Conservation (phyloP, 1,284 basidiomycete species). For the Papiliotrema terrestris region DNA sequence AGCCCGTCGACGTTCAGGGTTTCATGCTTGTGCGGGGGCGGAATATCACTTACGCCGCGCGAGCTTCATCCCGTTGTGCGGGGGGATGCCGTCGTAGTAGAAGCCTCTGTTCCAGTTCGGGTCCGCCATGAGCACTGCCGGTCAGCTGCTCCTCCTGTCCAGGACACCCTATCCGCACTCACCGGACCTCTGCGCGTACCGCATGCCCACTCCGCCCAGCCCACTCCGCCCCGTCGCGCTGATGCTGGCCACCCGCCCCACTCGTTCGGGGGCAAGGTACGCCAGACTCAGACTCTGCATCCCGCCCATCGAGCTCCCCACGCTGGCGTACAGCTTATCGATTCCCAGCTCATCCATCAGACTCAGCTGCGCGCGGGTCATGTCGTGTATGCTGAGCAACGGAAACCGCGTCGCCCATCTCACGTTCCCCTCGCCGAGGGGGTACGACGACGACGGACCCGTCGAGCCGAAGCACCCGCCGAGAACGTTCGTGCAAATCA, state of each 20-base stretch:
- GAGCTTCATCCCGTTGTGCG: slow-evolving; percentile 97
- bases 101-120: slow-evolving; percentile 99
- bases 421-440: slow-evolving; percentile 54
- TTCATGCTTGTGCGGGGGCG: too few relatives aligned
- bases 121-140: slow-evolving; percentile 93
- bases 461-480: slow-evolving; percentile 98
- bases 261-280: slow-evolving; percentile 85
- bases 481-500: slow-evolving; percentile 95
- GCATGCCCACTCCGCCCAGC: slow-evolving; percentile 89
- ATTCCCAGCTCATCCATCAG: slow-evolving; percentile 84
- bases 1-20: neutral
- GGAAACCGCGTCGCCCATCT: slow-evolving; percentile 90
- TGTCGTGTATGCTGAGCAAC: slow-evolving; percentile 89
- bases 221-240: slow-evolving; percentile 89
- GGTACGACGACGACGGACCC: slow-evolving; percentile 74
- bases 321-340: slow-evolving; percentile 80
- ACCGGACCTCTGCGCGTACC: slow-evolving; percentile 93
- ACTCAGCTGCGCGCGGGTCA: slow-evolving; percentile 85
- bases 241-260: slow-evolving; percentile 86
- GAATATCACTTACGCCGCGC: slow-evolving; percentile 85
- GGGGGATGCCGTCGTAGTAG: slow-evolving; percentile 92
- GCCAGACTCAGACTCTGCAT: slow-evolving; percentile 97
- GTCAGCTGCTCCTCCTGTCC: too few relatives aligned
- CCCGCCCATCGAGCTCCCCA: slow-evolving; percentile 93
- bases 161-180: too few relatives aligned